phyloP scores from a whole-genome alignment of 768 basidiomycete species.

The Mycena polygramma region DNA sequence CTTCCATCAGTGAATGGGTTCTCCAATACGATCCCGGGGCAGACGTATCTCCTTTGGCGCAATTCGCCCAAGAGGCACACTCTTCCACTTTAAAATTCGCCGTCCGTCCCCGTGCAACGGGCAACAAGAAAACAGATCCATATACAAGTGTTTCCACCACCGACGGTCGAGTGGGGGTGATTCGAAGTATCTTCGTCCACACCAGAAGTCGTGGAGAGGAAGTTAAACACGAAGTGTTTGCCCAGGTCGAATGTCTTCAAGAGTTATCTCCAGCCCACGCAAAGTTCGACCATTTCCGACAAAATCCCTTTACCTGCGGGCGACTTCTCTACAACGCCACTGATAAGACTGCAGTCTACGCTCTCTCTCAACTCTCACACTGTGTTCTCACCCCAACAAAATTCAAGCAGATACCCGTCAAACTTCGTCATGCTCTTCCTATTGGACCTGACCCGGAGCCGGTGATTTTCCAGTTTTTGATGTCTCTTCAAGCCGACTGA shows the following conservation, averaged over 20 bases:
- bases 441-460: conserved; percentile 1
- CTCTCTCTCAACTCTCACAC: conserved; percentile 9
- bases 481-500: background rate
- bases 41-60: background rate
- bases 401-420: background rate
- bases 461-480: background rate
- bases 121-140: conserved; percentile 1
- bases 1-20: background rate
- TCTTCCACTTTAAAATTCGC: background rate
- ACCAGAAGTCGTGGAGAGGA: background rate
- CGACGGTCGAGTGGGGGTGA: conserved; percentile 3
- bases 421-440: conserved; percentile 10
- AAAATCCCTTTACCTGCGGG: conserved; percentile 1
- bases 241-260: conserved; percentile 6
- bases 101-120: background rate
- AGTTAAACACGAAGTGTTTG: conserved; percentile 2
- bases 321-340: conserved; percentile 1
- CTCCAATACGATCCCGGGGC: background rate
- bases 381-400: background rate
- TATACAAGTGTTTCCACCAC: background rate
- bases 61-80: background rate
- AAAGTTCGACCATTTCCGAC: conserved; percentile 1
- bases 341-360: background rate
- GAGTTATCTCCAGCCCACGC: conserved; percentile 5
- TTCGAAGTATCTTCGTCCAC: conserved; percentile 2